A percentile compares a stretch with the other conserved stretches of the same genome.
phyloP scores from a whole-genome alignment of 805 yeast genomes.

The Lachancea meyersii region DNA sequence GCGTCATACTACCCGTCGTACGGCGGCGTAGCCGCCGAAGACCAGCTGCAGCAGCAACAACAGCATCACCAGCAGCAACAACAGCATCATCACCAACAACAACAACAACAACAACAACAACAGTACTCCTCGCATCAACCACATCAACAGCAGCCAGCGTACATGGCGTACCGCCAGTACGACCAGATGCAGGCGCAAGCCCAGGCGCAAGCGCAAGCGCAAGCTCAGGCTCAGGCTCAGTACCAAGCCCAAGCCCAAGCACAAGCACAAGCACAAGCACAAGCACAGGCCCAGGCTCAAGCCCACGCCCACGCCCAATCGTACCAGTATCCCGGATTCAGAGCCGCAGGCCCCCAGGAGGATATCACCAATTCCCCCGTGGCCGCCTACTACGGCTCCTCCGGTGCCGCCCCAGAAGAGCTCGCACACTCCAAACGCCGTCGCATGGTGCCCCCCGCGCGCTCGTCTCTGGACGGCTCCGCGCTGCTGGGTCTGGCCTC shows the following conservation, averaged over 20 bases:
- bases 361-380: constrained; percentile 3
- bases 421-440: constrained; percentile 1
- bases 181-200: constrained; percentile 9
- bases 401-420: background rate
- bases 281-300: constrained; percentile 8
- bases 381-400: constrained; percentile 3
- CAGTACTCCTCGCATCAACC: constrained; percentile 13
- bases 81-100: constrained; percentile 13
- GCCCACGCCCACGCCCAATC: constrained; percentile 8
- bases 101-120: constrained; percentile 11
- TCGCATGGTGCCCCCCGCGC: background rate
- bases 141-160: constrained; percentile 9
- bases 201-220: constrained; percentile 1
- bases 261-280: constrained; percentile 7
- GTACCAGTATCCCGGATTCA: constrained; percentile 20
- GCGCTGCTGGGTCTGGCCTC: constrained; percentile 6
- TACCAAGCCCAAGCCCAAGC: constrained; percentile 7
- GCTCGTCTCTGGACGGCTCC: constrained; percentile 4
- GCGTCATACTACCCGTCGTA: constrained; percentile 5
- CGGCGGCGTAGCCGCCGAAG: constrained; percentile 3
- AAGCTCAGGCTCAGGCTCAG: constrained; percentile 3
- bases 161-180: constrained; percentile 6
- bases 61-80: constrained; percentile 13
- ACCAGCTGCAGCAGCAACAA: constrained; percentile 4
- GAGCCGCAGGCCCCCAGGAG: background rate